phyloP scores from a whole-genome alignment of 331 rosid genomes.

The Arachis monticola region DNA sequence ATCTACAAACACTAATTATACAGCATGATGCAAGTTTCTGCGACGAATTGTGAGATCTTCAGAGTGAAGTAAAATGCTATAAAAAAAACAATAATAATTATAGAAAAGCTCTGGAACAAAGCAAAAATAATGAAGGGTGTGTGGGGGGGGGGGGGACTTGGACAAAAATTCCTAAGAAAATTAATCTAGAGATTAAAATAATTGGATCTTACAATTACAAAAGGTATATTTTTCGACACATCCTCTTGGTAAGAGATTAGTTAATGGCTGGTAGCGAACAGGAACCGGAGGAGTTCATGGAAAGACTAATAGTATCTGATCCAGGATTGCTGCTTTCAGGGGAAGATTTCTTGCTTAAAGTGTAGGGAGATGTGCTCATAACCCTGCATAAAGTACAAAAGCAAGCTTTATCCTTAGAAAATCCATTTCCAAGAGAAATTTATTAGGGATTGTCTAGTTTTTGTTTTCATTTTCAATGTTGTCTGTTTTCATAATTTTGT shows the following conservation, averaged over 20 bases:
- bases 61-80: constrained; percentile 27
- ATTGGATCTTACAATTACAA: constrained; percentile 53
- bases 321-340: constrained; percentile 60
- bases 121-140: not conserved
- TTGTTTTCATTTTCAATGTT: too few species aligned
- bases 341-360: constrained; percentile 45
- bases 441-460: too few species aligned
- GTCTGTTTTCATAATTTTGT: too few species aligned
- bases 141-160: not conserved
- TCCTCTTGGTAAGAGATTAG: constrained; percentile 38
- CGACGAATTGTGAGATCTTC: constrained; percentile 31
- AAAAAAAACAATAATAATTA: constrained; percentile 19
- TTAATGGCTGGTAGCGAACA: constrained; percentile 47
- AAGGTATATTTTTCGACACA: constrained; percentile 23
- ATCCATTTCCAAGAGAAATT: constrained; percentile 18
- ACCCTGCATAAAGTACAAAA: constrained; percentile 52
- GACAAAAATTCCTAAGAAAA: constrained; percentile 46
- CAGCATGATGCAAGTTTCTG: constrained; percentile 36
- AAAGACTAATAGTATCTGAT: constrained; percentile 50
- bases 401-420: constrained; percentile 30
- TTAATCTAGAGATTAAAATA: constrained; percentile 49
- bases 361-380: constrained; percentile 61
- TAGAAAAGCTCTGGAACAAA: constrained; percentile 13
- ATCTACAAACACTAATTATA: constrained; percentile 35
- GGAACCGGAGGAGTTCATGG: constrained; percentile 52